These are phyloP conservation scores for Theileria annulata DNA, from an alignment of 169 alveolate species.

Conservation along the genomic window DNA sequence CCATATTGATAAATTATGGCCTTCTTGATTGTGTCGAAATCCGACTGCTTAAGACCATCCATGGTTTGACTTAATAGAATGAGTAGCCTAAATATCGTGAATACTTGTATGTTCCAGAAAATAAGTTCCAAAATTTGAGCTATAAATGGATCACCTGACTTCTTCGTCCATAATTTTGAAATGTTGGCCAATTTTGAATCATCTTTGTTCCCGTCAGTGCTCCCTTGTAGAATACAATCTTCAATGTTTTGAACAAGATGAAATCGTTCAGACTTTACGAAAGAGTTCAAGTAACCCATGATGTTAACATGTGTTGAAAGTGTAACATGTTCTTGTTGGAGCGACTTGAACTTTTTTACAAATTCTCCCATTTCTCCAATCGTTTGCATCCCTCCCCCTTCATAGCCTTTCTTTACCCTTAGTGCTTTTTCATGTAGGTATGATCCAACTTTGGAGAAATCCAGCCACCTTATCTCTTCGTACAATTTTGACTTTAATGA, in stretches of 20 bases:
- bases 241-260: slow-evolving; percentile 78
- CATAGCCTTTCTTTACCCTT: slow-evolving; percentile 84
- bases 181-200: slow-evolving; percentile 42
- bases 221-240: slow-evolving; percentile 74
- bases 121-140: slow-evolving; percentile 63
- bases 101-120: slow-evolving; percentile 55
- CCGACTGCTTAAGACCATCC: slow-evolving; percentile 60
- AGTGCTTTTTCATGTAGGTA: slow-evolving; percentile 83
- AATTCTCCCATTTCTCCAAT: slow-evolving; percentile 83
- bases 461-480: slow-evolving; percentile 75
- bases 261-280: slow-evolving; percentile 70
- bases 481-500: slow-evolving; percentile 66
- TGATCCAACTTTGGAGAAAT: slow-evolving; percentile 78
- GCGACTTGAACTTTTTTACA: slow-evolving; percentile 80
- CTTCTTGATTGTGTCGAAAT: slow-evolving; percentile 64
- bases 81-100: slow-evolving; percentile 62
- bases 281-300: slow-evolving; percentile 79
- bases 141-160: slow-evolving; percentile 42
- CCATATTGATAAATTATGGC: slow-evolving; percentile 75
- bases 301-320: slow-evolving; percentile 85
- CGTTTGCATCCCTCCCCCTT: slow-evolving; percentile 80
- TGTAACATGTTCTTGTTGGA: slow-evolving; percentile 86
- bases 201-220: slow-evolving; percentile 38
- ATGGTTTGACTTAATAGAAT: slow-evolving; percentile 63
- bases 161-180: slow-evolving; percentile 51